Evolutionary conservation across 108 stramenopile genomes (phyloP).

Genomic region (Stephanodiscus minutulus): DNA sequence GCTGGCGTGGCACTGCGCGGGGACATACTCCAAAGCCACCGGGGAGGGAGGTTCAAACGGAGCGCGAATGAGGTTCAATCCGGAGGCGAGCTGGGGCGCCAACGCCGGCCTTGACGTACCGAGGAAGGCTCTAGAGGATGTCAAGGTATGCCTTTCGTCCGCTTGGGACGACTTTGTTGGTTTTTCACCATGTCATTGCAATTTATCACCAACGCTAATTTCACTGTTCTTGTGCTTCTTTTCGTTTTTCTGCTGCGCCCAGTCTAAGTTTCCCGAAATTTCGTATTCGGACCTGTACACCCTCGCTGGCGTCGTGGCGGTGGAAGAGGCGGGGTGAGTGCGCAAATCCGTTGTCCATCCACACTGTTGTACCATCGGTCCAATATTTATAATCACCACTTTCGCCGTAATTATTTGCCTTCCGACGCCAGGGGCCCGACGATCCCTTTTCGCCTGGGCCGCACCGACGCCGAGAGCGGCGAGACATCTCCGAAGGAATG

Average conservation of each 20-base stretch:
- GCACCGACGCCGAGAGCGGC: constrained; percentile 68
- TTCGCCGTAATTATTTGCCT: constrained; percentile 16
- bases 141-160: constrained; percentile 53
- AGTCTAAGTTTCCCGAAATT: constrained; percentile 82
- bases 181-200: not conserved
- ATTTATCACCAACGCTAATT: not conserved
- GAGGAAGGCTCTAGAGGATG: constrained; percentile 67
- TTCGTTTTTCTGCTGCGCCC: not conserved
- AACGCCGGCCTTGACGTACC: constrained; percentile 91
- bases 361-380: not conserved
- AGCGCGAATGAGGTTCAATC: constrained; percentile 91
- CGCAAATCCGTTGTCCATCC: not conserved
- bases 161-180: not conserved
- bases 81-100: constrained; percentile 87
- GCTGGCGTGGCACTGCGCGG: constrained; percentile 96
- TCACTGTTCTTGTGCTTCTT: not conserved
- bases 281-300: constrained; percentile 96
- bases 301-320: constrained; percentile 79
- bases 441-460: constrained; percentile 79
- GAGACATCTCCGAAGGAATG: constrained; percentile 75
- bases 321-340: constrained; percentile 55
- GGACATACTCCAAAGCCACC: constrained; percentile 80
- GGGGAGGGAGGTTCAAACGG: constrained; percentile 93
- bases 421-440: constrained; percentile 70
- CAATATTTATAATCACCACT: not conserved